Base-by-base conservation (phyloP, 1,284 basidiomycete genomes). In the Trichosporon coremiiforme region DNA sequence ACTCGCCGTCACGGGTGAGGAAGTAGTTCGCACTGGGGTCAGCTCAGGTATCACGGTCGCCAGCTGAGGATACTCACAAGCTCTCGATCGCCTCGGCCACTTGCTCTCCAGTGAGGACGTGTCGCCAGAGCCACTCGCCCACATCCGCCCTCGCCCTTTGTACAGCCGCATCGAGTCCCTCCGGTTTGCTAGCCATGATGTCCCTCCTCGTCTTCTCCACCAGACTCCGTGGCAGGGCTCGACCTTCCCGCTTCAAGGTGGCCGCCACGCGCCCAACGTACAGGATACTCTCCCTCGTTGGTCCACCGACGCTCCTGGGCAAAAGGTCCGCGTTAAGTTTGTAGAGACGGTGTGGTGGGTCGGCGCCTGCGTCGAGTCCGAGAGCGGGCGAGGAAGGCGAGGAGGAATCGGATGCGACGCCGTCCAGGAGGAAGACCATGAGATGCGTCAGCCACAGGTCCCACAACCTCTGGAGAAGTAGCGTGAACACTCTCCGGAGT, bases 221-320 rank as follows among this genome's bases (percentile, higher is more conserved):
- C 66, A 92, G 82, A 66, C 85, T 85, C 62, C 88, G 86, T 2
- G 93, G 92, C 45, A 93, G 87, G 75, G 91, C 90, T 73, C 87
- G 88, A 73, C 89, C 90, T n/a, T 91, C 90, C 60, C 88, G 85
- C 77, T 90, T 90, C 22, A 95, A 89, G 0, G 91, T 94, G 3
- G 90, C 90, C 36, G 95, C 89, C 2, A 94, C 94, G 36, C 93
- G 87, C 0, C 94, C 94, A 41, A 95, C 88, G 78, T 95, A 95
- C 1, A 89, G 84, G 68, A 96, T 93, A 7, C 92, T 93, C 69
- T 93, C 91, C 70, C 87, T 87, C 5, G 91, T 89, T 64, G 89
- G 87, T 1, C 83, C 75, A 1, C 90, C 90, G 22, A 95, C 86
- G 70, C 90, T 91, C 0, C 88, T 86, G 0, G 94, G 94, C 64